These are phyloP conservation scores for Fusarium keratoplasticum DNA, from an alignment of 2,329 filamentous ascomycete species.

Conservation along the genomic window DNA sequence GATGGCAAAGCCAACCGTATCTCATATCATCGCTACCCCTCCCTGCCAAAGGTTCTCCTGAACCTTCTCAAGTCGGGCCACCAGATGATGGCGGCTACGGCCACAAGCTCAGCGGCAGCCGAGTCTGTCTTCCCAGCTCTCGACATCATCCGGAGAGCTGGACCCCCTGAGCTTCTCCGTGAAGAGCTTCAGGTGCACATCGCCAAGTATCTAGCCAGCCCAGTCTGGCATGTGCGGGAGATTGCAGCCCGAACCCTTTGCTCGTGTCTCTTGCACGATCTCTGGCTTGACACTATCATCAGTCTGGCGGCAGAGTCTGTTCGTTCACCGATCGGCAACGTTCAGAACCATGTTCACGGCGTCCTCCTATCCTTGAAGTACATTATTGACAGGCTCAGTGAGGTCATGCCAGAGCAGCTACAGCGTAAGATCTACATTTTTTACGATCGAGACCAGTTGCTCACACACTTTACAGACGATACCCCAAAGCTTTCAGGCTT, in stretches of 20 bases:
- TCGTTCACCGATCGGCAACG: conserved; percentile 38
- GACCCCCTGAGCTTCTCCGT: conserved; percentile 69
- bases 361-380: conserved; percentile 67
- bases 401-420: conserved; percentile 58
- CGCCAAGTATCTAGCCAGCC: conserved; percentile 72
- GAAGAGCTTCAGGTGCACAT: conserved; percentile 69
- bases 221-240: conserved; percentile 84
- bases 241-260: conserved; percentile 81
- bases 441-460: conserved; percentile 11
- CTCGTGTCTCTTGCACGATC: conserved; percentile 66
- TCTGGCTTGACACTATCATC: conserved; percentile 59
- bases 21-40: conserved; percentile 76
- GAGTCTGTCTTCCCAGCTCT: conserved; percentile 86
- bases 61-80: conserved; percentile 68
- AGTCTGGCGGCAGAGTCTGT: conserved; percentile 50
- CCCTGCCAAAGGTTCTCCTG: conserved; percentile 72
- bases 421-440: conserved; percentile 52
- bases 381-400: conserved; percentile 64
- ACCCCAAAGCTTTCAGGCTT: conserved; percentile 46
- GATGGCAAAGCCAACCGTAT: conserved; percentile 73
- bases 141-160: conserved; percentile 81
- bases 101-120: conserved; percentile 55
- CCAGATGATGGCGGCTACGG: conserved; percentile 54
- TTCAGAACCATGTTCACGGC: conserved; percentile 69
- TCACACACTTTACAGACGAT: conserved; percentile 44